phyloP scores from a whole-genome alignment of 2,329 filamentous ascomycete species.

The Biscogniauxia mediterranea region DNA sequence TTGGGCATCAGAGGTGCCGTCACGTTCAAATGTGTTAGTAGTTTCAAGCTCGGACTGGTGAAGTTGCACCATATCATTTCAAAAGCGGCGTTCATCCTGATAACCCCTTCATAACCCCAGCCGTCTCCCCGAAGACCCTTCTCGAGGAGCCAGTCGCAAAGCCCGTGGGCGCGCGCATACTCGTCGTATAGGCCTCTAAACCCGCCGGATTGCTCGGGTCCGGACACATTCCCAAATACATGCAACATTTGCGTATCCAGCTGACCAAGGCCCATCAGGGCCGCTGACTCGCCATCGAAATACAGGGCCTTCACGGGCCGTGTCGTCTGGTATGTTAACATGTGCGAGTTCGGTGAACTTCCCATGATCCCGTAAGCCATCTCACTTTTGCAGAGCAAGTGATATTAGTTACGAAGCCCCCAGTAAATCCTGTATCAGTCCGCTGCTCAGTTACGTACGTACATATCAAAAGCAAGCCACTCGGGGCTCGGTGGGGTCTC shows the following conservation, averaged over 20 bases:
- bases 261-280: slow-evolving; percentile 45
- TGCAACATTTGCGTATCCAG: slow-evolving; percentile 50
- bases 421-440: not conserved
- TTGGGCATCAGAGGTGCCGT: slow-evolving; percentile 40
- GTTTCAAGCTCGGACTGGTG: slow-evolving; percentile 39
- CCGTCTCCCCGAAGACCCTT: slow-evolving; percentile 41
- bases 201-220: slow-evolving; percentile 24
- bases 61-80: slow-evolving; percentile 55
- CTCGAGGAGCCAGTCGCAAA: slow-evolving; percentile 45
- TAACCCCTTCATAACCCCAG: slow-evolving; percentile 49
- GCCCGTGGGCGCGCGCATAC: slow-evolving; percentile 45
- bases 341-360: slow-evolving; percentile 38
- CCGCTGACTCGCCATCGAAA: slow-evolving; percentile 50
- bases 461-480: slow-evolving; percentile 51
- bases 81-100: slow-evolving; percentile 52
- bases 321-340: slow-evolving; percentile 49
- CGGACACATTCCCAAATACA: slow-evolving; percentile 45
- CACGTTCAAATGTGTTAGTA: slow-evolving; percentile 45
- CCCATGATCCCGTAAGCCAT: slow-evolving; percentile 57
- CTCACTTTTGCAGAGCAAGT: slow-evolving; percentile 28
- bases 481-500: slow-evolving; percentile 45
- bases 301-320: slow-evolving; percentile 43
- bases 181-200: slow-evolving; percentile 42
- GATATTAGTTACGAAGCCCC: slow-evolving; percentile 7
- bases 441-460: slow-evolving; percentile 16